Evolutionary conservation across 2,329 filamentous ascomycete species (phyloP).

Genomic region (Penicillium griseofulvum): DNA sequence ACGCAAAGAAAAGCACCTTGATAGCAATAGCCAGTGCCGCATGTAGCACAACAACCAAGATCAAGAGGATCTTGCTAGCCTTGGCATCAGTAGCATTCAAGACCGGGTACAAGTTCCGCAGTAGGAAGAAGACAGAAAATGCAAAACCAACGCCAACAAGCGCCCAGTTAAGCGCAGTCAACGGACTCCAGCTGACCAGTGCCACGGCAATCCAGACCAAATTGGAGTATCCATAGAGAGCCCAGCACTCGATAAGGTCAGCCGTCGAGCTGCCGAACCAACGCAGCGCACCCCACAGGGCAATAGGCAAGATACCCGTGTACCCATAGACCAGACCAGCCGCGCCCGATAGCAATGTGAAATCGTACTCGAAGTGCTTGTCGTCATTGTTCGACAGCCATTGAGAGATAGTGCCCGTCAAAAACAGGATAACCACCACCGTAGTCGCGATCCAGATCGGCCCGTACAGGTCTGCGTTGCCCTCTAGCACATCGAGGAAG

Average conservation of each 20-base stretch:
- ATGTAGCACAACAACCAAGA: constrained; percentile 81
- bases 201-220: constrained; percentile 96
- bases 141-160: constrained; percentile 87
- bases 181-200: constrained; percentile 81
- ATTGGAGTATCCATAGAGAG: constrained; percentile 93
- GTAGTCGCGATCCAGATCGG: constrained; percentile 99
- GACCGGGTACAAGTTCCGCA: constrained; percentile 86
- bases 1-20: constrained; percentile 94
- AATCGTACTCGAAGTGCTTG: constrained; percentile 84
- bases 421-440: constrained; percentile 89
- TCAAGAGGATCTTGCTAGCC: constrained; percentile 80
- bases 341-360: constrained; percentile 80
- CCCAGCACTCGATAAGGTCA: constrained; percentile 92
- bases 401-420: constrained; percentile 92
- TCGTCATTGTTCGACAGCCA: constrained; percentile 70
- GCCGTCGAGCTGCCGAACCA: constrained; percentile 95
- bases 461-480: constrained; percentile 94
- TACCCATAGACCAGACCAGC: constrained; percentile 95
- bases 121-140: constrained; percentile 75
- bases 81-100: constrained; percentile 89
- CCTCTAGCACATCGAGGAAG: constrained; percentile 95
- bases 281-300: constrained; percentile 80
- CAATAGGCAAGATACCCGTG: constrained; percentile 79
- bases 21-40: constrained; percentile 89
- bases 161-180: constrained; percentile 85